Percentiles rank a stretch among this genome's conserved stretches.
phyloP scores from a whole-genome alignment of 176 grass and related monocot genomes.

The Avena insularis region DNA sequence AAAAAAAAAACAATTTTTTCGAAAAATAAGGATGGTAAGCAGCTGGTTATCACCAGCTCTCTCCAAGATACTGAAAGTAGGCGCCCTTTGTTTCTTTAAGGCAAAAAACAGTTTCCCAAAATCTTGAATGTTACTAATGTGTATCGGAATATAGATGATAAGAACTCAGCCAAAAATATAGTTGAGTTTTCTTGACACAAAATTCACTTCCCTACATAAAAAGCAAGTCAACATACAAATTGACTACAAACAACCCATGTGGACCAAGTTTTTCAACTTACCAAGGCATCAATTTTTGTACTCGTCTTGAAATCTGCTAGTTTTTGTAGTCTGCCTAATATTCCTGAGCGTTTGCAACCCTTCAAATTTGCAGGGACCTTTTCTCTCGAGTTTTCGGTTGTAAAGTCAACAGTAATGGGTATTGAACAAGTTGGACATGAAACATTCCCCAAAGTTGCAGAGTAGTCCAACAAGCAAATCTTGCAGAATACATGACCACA shows the following conservation, averaged over 20 bases:
- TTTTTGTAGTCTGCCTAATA: constrained; percentile 71
- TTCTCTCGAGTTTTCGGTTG: constrained; percentile 46
- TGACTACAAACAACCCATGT: background rate
- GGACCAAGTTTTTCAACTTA: constrained; percentile 46
- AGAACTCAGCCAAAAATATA: background rate
- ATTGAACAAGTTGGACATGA: constrained; percentile 82
- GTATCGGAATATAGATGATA: background rate
- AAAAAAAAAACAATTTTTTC: background rate
- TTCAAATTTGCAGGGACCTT: constrained; percentile 52
- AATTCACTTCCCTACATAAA: constrained; percentile 12
- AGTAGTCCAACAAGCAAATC: constrained; percentile 79
- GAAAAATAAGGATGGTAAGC: background rate
- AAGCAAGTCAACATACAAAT: constrained; percentile 20
- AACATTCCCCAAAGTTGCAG: constrained; percentile 67
- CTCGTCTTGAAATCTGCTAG: constrained; percentile 78
- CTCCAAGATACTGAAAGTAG: background rate
- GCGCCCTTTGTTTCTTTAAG: background rate
- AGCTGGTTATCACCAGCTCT: background rate
- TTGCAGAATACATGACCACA: constrained; percentile 95
- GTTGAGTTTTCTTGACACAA: background rate
- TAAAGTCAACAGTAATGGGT: constrained; percentile 86
- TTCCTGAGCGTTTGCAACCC: constrained; percentile 72
- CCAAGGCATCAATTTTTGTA: constrained; percentile 98
- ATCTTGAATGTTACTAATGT: background rate
- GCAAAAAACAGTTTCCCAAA: constrained; percentile 3